Evolutionary conservation across 225 moss, liverwort and hornwort species (phyloP).

Genomic region (Pleurozium schreberi): DNA sequence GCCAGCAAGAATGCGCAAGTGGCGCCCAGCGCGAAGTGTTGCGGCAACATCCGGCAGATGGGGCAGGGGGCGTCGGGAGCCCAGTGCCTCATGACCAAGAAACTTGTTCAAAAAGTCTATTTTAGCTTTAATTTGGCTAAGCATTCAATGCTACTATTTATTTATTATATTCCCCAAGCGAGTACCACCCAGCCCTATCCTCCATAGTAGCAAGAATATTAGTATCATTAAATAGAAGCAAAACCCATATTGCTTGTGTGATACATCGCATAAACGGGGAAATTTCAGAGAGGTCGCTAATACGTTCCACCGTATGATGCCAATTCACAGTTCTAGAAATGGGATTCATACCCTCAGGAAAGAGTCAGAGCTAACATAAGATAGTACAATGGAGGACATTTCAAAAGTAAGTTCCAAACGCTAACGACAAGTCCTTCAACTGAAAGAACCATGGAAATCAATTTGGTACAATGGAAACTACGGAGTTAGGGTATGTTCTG

Average conservation of each 20-base stretch:
- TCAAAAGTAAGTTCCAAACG: too few species aligned
- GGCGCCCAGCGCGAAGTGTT: background rate
- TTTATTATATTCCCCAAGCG: too few species aligned
- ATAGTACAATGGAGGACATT: too few species aligned
- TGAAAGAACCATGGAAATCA: background rate
- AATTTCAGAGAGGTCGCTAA: background rate
- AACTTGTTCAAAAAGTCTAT: too few species aligned
- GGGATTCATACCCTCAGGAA: background rate
- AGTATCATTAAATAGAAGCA: background rate
- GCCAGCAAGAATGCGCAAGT: background rate
- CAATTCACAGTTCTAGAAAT: background rate
- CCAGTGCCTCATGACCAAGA: too few species aligned
- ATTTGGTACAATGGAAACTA: background rate
- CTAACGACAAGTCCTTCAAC: too few species aligned
- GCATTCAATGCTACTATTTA: too few species aligned
- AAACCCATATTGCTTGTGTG: background rate
- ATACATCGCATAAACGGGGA: background rate
- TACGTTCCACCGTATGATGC: background rate
- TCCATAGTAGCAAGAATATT: background rate
- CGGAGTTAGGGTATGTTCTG: too few species aligned
- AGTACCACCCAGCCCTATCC: too few species aligned
- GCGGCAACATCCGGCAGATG: background rate
- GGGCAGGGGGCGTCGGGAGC: slow-evolving; percentile 7
- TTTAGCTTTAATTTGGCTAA: too few species aligned
- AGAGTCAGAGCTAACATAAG: too few species aligned